Conservation (phyloP, 2,329 filamentous ascomycete genomes). For the Calonectria hongkongensis region DNA sequence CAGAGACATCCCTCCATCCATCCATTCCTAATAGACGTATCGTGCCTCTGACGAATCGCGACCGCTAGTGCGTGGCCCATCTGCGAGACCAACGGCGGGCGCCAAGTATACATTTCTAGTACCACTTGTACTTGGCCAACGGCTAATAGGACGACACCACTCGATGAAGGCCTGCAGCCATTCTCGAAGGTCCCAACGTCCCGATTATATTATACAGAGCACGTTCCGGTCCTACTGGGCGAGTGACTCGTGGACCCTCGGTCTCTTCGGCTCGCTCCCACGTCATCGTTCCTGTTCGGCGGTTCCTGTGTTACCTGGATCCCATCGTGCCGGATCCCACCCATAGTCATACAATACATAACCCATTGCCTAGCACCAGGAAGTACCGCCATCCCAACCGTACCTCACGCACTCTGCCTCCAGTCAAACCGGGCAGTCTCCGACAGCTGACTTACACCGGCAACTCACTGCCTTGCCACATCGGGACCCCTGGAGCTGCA, state of each 20-base stretch:
- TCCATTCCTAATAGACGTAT: constrained; percentile 23
- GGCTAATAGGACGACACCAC: constrained; percentile 28
- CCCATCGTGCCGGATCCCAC: not conserved
- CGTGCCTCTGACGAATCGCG: constrained; percentile 13
- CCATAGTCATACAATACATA: constrained; percentile 23
- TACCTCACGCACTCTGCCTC: constrained; percentile 8
- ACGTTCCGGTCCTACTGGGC: constrained; percentile 4
- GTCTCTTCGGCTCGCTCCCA: constrained; percentile 2
- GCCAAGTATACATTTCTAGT: constrained; percentile 8
- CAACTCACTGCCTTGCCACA: constrained; percentile 18
- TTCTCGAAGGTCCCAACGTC: constrained; percentile 9
- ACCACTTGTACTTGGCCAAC: constrained; percentile 4
- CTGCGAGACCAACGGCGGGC: constrained; percentile 8
- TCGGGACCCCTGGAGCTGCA: constrained; percentile 31
- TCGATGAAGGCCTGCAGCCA: constrained; percentile 1
- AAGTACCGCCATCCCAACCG: constrained; percentile 10
- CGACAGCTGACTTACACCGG: constrained; percentile 46
- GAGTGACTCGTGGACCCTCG: constrained; percentile 21
- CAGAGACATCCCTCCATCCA: constrained; percentile 20
- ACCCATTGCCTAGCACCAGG: not conserved
- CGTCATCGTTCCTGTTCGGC: constrained; percentile 12
- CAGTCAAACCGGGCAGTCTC: constrained; percentile 16
- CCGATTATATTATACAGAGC: constrained; percentile 28
- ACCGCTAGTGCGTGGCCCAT: not conserved
- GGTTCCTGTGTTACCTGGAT: constrained; percentile 12